Evolutionary conservation across 495 filamentous ascomycete genomes (phyloP), one percentile per base, ranked within the genome.

Genomic region (Hypoxylon fragiforme): DNA sequence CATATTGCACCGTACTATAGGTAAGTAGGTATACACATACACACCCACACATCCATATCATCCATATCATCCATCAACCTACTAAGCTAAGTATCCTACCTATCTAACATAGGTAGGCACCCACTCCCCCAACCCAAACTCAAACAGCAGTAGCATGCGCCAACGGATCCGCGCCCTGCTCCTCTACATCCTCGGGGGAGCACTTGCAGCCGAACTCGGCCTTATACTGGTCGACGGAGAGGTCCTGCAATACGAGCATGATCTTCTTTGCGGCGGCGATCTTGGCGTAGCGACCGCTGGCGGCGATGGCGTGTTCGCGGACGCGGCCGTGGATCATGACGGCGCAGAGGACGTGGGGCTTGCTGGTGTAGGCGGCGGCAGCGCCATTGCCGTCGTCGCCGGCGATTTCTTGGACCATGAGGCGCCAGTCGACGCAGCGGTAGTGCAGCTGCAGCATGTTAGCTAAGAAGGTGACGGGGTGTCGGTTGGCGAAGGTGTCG

Each of bases 401-500:
- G 26, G 40, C 52, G 7, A 66, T 64, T 40, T 74, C 70, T 18
- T 58, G 57, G 11, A 59, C 44, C 28, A 68, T 57, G 41, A 75
- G 57, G 14, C 73, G 65, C 77, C 80, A 84, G 31, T 77, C 65
- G 6, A 28, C 46, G 49, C 82, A 85, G 19, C 67, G 57, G 44
- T 82, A 74, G 32, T 72, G 61, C 3, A 69, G 55, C 44, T 70
- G 63, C 57, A 85, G 68, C 41, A 71, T 48, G 30, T 72, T 70
- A 15, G 63, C 63, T 0, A 80, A 58, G 24, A 73, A 70, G 0
- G 74, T 82, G 1, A 77, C 88, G 1, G 94, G 92, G 55, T 97
- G 92, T 14, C 88, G 89, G 65, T 88, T 91, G 1, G 94, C 94
- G 67, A 88, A 96, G 0, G 82, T 84, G 68, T 96, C 91, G 64